Percentiles rank a stretch among this genome's conserved stretches.
Conservation (phyloP, 176 grass and related monocot species). For the Secale cereale region DNA sequence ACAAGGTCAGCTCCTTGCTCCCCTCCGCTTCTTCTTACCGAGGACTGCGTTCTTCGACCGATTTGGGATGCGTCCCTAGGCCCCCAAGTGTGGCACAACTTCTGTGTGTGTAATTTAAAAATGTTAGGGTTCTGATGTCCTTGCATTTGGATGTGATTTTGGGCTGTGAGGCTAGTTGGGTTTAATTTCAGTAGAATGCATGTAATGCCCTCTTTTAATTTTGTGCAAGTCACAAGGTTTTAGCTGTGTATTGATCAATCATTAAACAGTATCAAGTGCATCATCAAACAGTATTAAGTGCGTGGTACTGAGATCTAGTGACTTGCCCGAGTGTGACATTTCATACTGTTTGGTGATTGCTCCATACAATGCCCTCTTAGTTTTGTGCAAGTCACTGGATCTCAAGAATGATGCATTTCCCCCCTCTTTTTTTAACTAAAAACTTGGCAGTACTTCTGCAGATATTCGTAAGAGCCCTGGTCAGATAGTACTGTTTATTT, state of each 20-base stretch:
- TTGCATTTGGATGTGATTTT: neutral
- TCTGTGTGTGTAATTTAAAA: neutral
- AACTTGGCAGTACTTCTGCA: neutral
- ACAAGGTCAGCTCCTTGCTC: conserved; percentile 53
- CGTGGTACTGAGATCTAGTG: neutral
- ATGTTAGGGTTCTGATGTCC: neutral
- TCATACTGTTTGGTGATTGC: too few relatives aligned
- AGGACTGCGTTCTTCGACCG: neutral
- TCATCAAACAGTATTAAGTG: neutral
- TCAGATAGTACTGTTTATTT: neutral
- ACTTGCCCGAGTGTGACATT: too few relatives aligned
- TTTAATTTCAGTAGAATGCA: neutral
- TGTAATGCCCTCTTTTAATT: neutral
- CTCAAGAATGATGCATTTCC: neutral
- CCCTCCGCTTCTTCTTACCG: neutral
- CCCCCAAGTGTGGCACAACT: too few relatives aligned
- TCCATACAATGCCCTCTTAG: too few relatives aligned
- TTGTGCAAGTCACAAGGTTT: neutral
- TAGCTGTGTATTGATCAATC: neutral
- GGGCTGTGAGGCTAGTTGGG: neutral
- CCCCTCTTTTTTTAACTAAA: neutral
- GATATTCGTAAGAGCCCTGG: neutral
- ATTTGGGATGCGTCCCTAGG: neutral
- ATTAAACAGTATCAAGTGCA: neutral
- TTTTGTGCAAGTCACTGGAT: too few relatives aligned